phyloP scores from a whole-genome alignment of 2,329 filamentous ascomycete genomes.

The Diaporthe ampelina region DNA sequence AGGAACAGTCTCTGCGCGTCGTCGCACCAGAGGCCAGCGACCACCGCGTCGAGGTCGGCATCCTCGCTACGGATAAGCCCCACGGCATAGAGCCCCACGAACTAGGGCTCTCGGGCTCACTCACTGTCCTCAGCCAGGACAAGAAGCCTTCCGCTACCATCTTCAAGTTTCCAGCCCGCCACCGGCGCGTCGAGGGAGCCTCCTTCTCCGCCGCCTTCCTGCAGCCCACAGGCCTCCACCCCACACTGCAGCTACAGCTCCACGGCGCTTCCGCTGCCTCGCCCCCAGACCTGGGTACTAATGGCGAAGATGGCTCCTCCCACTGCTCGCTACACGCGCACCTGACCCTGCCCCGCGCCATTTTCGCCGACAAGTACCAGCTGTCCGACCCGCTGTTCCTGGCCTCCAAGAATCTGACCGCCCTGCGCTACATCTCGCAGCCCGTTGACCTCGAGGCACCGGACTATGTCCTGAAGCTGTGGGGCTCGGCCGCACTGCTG shows the following conservation, averaged over 20 bases:
- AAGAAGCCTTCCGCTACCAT: slow-evolving; percentile 79
- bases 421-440: slow-evolving; percentile 76
- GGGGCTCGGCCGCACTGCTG: slow-evolving; percentile 85
- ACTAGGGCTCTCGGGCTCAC: slow-evolving; percentile 81
- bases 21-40: slow-evolving; percentile 50
- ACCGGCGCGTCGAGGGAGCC: slow-evolving; percentile 67
- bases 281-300: slow-evolving; percentile 56
- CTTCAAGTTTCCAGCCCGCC: slow-evolving; percentile 87
- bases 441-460: slow-evolving; percentile 93
- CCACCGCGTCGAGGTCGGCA: slow-evolving; percentile 82
- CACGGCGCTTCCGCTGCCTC: slow-evolving; percentile 57
- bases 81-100: slow-evolving; percentile 76
- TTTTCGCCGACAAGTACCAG: slow-evolving; percentile 93
- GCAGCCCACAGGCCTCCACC: slow-evolving; percentile 85
- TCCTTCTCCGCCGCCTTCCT: slow-evolving; percentile 75
- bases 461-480: slow-evolving; percentile 80
- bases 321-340: slow-evolving; percentile 83
- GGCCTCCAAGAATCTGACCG: slow-evolving; percentile 81
- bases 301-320: slow-evolving; percentile 57
- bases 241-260: slow-evolving; percentile 79
- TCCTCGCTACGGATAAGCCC: slow-evolving; percentile 77
- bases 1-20: slow-evolving; percentile 56
- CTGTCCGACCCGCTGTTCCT: slow-evolving; percentile 83
- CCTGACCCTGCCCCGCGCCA: slow-evolving; percentile 82
- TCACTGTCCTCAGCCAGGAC: slow-evolving; percentile 84